These are phyloP conservation scores for Trichosporon asahii DNA, from an alignment of 1,284 basidiomycete species.

Conservation along the genomic window DNA sequence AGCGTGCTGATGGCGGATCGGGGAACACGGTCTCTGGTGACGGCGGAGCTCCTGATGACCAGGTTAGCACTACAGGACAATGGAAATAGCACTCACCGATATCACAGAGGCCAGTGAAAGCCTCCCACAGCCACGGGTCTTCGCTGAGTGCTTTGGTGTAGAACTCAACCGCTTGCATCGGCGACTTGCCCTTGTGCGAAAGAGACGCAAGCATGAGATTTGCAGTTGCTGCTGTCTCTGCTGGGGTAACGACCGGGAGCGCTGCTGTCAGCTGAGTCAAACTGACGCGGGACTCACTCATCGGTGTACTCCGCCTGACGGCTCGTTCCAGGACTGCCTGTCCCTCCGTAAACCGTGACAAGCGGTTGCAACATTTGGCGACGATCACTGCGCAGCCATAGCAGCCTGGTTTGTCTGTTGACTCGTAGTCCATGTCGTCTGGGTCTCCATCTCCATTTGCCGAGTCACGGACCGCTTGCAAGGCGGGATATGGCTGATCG, in stretches of 20 bases:
- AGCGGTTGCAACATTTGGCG: constrained; percentile 67
- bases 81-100: constrained; percentile 62
- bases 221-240: constrained; percentile 33
- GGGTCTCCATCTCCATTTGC: constrained; percentile 49
- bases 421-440: constrained; percentile 43
- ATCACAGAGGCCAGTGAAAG: constrained; percentile 80
- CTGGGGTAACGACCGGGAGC: constrained; percentile 28
- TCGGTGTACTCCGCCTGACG: constrained; percentile 32
- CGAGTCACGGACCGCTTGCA: constrained; percentile 61
- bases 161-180: constrained; percentile 66
- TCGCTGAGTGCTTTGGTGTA: constrained; percentile 69
- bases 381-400: constrained; percentile 73
- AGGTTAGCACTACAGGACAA: background rate
- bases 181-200: constrained; percentile 53
- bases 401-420: constrained; percentile 52
- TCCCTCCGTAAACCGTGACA: constrained; percentile 59
- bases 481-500: constrained; percentile 71
- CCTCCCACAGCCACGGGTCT: constrained; percentile 88
- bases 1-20: constrained; percentile 29
- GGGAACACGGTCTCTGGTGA: constrained; percentile 33
- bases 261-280: constrained; percentile 21
- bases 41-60: constrained; percentile 31
- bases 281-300: constrained; percentile 28
- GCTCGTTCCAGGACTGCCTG: constrained; percentile 43
- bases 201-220: constrained; percentile 39